A percentile compares a stretch with the other conserved stretches of the same genome.
These are phyloP conservation scores for Xerocomus tenax DNA, from an alignment of 1,284 basidiomycete genomes.

Conservation along the genomic window DNA sequence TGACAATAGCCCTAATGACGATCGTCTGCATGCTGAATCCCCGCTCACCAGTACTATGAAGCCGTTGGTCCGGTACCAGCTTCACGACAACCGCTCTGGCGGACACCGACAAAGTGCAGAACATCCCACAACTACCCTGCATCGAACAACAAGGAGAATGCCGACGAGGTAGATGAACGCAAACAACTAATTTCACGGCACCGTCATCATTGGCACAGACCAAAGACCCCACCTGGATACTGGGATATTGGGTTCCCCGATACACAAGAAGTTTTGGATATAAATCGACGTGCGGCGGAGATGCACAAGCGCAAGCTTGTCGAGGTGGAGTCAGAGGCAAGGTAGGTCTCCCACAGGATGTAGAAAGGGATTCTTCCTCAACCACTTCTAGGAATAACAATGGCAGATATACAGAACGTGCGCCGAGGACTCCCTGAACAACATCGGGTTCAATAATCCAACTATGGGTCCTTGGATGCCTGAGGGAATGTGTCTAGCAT, in stretches of 20 bases:
- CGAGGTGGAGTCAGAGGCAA: conserved; percentile 52
- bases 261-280: conserved; percentile 68
- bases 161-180: conserved; percentile 44
- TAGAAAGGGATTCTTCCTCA: not conserved
- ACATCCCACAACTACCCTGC: conserved; percentile 1
- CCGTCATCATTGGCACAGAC: conserved; percentile 61
- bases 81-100: conserved; percentile 63
- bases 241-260: conserved; percentile 84
- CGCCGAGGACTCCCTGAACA: conserved; percentile 13
- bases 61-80: conserved; percentile 66
- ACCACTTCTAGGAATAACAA: conserved; percentile 15
- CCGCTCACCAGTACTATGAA: conserved; percentile 61
- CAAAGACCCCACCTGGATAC: conserved; percentile 75
- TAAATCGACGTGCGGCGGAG: conserved; percentile 64
- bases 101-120: conserved; percentile 42
- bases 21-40: not conserved
- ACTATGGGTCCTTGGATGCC: conserved; percentile 7
- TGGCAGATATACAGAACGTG: conserved; percentile 27
- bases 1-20: conserved; percentile 8
- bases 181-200: conserved; percentile 74
- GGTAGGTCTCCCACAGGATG: conserved; percentile 27
- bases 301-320: conserved; percentile 59
- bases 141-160: conserved; percentile 21
- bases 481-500: conserved; percentile 29
- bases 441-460: conserved; percentile 4